Conservation (phyloP, 306 rosid species). For the Neltuma alba region DNA sequence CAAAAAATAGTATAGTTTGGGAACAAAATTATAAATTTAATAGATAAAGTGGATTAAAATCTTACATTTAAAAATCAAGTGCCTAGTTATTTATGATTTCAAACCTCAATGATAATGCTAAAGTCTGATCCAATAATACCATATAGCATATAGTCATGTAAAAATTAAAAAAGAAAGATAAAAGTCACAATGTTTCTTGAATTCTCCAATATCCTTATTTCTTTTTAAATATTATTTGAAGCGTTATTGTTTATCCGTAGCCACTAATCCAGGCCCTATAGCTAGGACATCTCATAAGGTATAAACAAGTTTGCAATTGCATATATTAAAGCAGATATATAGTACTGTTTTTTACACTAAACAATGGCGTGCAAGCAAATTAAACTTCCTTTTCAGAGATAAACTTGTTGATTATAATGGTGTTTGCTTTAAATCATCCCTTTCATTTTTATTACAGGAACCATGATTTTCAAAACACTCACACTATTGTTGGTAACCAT, state of each 20-base stretch:
- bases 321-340: neutral
- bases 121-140: too few relatives aligned
- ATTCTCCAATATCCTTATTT: neutral
- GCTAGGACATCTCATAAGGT: neutral
- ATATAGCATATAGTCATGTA: too few relatives aligned
- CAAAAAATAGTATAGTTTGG: too few relatives aligned
- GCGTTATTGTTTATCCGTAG: neutral
- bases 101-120: too few relatives aligned
- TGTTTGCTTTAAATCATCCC: neutral
- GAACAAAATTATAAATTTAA: too few relatives aligned
- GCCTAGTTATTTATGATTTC: too few relatives aligned
- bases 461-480: slow-evolving; percentile 44
- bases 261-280: neutral
- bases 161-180: neutral
- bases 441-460: slow-evolving; percentile 34
- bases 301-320: neutral
- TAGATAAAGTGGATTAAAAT: too few relatives aligned
- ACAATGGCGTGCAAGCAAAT: neutral
- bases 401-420: neutral
- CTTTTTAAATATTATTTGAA: neutral
- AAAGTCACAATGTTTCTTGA: neutral
- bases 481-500: slow-evolving; percentile 42
- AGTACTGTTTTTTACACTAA: neutral
- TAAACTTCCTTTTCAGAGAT: neutral
- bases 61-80: too few relatives aligned